A percentile compares a stretch with the other conserved stretches of the same genome.
Conservation (phyloP, 805 yeast genomes). For the Wickerhamomyces hampshirensis region DNA sequence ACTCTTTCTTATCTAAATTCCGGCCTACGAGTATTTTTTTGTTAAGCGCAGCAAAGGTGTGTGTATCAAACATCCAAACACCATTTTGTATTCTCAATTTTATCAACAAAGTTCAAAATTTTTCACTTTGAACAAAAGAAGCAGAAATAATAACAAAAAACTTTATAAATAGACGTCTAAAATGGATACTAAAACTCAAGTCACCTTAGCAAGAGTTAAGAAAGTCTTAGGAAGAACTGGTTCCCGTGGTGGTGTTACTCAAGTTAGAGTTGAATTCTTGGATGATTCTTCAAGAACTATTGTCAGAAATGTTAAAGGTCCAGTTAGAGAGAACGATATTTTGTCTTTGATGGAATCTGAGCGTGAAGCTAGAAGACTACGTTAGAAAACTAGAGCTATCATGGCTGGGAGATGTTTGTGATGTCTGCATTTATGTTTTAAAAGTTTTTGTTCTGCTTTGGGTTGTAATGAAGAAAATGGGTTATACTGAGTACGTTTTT, state of each 20-base stretch:
- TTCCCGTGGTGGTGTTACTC: slow-evolving; percentile 99
- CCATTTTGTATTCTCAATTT: background rate
- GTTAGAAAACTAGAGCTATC: slow-evolving; percentile 39
- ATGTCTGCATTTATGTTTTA: background rate
- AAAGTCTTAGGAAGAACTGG: slow-evolving; percentile 99
- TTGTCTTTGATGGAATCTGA: slow-evolving; percentile 99
- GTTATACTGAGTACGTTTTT: too few species aligned
- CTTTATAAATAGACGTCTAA: too few species aligned
- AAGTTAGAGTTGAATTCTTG: slow-evolving; percentile 95
- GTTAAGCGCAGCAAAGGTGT: too few species aligned
- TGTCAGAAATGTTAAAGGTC: slow-evolving; percentile 96
- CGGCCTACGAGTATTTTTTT: too few species aligned
- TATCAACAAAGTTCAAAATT: background rate
- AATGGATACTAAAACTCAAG: slow-evolving; percentile 43
- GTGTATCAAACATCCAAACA: background rate
- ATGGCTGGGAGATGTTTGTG: background rate
- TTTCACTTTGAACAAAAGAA: background rate
- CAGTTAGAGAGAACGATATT: slow-evolving; percentile 97
- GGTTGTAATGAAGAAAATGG: background rate
- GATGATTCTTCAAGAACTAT: slow-evolving; percentile 94
- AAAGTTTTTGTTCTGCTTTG: background rate
- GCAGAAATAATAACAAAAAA: background rate
- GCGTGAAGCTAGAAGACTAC: slow-evolving; percentile 98
- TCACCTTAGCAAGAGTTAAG: slow-evolving; percentile 98
- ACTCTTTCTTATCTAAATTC: too few species aligned